Percentiles rank a stretch among this genome's conserved stretches.
Conservation (phyloP, 2,329 filamentous ascomycete genomes). For the Ceratocystis smalleyi region DNA sequence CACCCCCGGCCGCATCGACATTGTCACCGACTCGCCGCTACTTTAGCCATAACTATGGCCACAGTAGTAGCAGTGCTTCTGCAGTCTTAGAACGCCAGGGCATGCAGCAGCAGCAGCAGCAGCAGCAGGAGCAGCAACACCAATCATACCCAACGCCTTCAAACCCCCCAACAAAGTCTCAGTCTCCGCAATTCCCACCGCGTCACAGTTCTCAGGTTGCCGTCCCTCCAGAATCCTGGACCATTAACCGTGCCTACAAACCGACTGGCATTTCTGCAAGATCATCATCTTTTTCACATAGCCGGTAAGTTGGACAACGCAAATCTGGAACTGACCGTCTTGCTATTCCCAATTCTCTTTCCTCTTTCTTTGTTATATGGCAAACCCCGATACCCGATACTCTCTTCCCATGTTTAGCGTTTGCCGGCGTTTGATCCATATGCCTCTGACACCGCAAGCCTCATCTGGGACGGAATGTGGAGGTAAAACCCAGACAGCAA, state of each 20-base stretch:
- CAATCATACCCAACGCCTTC: neutral
- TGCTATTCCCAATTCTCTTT: constrained; percentile 6
- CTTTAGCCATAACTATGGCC: constrained; percentile 12
- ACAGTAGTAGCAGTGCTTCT: neutral
- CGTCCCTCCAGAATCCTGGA: constrained; percentile 9
- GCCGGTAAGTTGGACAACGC: constrained; percentile 3
- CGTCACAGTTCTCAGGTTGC: constrained; percentile 9
- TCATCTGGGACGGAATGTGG: neutral
- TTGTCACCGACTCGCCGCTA: constrained; percentile 7
- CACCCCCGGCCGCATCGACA: constrained; percentile 3
- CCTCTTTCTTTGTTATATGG: neutral
- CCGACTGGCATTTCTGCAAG: neutral
- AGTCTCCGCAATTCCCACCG: constrained; percentile 8
- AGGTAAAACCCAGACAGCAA: no score
- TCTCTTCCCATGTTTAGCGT: neutral
- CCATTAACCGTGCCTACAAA: constrained; percentile 5
- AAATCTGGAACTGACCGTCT: no score
- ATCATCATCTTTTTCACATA: constrained; percentile 15
- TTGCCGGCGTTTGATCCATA: neutral
- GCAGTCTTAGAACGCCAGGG: neutral
- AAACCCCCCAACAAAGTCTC: constrained; percentile 2
- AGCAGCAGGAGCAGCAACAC: neutral
- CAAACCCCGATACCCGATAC: neutral
- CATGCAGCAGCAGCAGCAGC: neutral
- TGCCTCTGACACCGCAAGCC: neutral